A percentile compares a stretch with the other conserved stretches of the same genome.
Conservation (phyloP, 1,284 basidiomycete genomes). For the Boletus coffeatus region DNA sequence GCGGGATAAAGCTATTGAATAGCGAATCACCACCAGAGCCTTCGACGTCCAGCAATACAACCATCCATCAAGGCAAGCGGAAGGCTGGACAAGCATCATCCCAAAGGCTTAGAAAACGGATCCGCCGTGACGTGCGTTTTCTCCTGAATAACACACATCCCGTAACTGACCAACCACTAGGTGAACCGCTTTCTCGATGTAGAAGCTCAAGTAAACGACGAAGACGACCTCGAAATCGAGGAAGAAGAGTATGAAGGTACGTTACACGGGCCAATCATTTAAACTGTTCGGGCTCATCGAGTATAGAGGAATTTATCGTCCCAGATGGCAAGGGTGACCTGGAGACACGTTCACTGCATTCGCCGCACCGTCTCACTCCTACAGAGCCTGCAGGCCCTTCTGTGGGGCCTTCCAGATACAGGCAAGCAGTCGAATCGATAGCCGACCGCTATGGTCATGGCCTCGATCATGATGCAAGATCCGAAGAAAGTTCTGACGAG, state of each 20-base stretch:
- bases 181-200: background rate
- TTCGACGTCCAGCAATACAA: too few species aligned
- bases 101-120: background rate
- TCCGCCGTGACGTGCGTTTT: background rate
- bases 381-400: too few species aligned
- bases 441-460: background rate
- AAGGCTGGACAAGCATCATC: background rate
- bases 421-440: background rate
- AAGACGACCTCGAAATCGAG: background rate
- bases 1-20: background rate
- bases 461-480: background rate
- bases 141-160: too few species aligned
- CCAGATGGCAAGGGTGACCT: background rate
- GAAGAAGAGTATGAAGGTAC: background rate
- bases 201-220: background rate
- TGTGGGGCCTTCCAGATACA: background rate
- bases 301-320: background rate
- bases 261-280: background rate
- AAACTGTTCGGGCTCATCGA: too few species aligned
- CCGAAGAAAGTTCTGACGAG: background rate
- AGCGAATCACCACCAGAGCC: too few species aligned
- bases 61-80: background rate
- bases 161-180: background rate
- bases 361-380: too few species aligned
- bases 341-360: too few species aligned